Conservation (phyloP, 257 asterid species). For the Fraxinus anomala region DNA sequence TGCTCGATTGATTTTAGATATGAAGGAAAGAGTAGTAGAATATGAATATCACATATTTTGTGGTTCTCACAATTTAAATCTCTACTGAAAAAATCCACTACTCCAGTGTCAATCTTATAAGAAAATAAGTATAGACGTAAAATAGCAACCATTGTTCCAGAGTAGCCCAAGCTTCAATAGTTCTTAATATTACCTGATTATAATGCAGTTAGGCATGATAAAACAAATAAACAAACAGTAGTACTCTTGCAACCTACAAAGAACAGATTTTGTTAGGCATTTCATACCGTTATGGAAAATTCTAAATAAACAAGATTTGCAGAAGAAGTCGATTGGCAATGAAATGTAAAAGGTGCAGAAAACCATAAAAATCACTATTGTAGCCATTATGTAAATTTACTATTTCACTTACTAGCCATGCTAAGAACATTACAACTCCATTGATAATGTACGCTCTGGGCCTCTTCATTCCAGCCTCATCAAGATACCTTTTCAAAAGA, state of each 20-base stretch:
- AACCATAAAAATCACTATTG: background rate
- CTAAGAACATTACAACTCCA: slow-evolving; percentile 59
- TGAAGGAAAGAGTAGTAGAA: background rate
- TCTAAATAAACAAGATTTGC: background rate
- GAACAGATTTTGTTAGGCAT: background rate
- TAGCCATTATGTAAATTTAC: background rate
- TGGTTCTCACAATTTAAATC: background rate
- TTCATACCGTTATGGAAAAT: background rate
- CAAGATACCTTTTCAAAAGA: slow-evolving; percentile 66
- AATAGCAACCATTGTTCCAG: background rate
- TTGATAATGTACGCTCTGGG: slow-evolving; percentile 59
- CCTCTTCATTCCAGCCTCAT: slow-evolving; percentile 71
- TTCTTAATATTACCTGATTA: slow-evolving; percentile 52
- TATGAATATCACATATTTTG: background rate
- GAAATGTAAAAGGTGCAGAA: background rate
- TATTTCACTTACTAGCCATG: slow-evolving; percentile 64
- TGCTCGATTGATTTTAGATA: background rate
- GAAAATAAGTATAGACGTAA: background rate
- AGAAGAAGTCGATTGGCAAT: background rate
- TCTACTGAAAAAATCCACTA: background rate
- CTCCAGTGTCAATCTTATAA: background rate
- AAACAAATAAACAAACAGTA: slow-evolving; percentile 61
- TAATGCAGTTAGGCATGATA: slow-evolving; percentile 45
- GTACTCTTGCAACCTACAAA: slow-evolving; percentile 72
- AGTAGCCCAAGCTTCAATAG: background rate